These are phyloP conservation scores for Discostella stelligera DNA, from an alignment of 352 stramenopile species.

Conservation along the genomic window DNA sequence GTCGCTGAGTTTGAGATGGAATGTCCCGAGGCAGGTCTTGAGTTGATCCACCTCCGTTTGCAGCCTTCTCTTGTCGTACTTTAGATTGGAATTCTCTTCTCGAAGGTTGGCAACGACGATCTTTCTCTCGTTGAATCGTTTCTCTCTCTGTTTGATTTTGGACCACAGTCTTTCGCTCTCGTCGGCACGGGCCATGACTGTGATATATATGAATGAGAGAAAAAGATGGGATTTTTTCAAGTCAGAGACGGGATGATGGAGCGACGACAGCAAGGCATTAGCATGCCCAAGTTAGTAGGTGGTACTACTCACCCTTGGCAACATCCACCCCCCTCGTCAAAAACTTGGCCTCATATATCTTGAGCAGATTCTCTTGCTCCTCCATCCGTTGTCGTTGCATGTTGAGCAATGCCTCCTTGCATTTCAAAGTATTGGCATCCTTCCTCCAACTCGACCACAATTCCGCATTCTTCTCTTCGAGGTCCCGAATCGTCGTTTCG, in stretches of 20 bases:
- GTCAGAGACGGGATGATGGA: background rate
- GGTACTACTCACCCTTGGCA: conserved; percentile 14
- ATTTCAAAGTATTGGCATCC: conserved; percentile 10
- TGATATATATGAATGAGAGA: background rate
- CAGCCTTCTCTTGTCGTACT: conserved; percentile 19
- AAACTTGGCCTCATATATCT: conserved; percentile 37
- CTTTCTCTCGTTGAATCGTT: conserved; percentile 24
- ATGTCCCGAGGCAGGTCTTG: conserved; percentile 26
- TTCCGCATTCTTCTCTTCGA: background rate
- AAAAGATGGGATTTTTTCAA: no score
- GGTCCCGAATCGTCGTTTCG: background rate
- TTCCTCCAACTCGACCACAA: conserved; percentile 6
- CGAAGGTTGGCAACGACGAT: conserved; percentile 10
- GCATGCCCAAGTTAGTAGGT: background rate
- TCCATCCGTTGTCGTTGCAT: conserved; percentile 24
- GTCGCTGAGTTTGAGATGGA: conserved; percentile 25
- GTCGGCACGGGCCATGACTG: conserved; percentile 19
- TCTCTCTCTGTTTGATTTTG: conserved; percentile 43
- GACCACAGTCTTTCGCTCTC: conserved; percentile 34
- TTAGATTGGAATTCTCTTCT: conserved; percentile 32
- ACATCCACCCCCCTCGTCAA: conserved; percentile 26
- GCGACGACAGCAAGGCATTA: no score
- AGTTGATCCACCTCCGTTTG: conserved; percentile 25
- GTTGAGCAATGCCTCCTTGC: conserved; percentile 25
- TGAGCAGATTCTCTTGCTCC: conserved; percentile 20